Percentiles rank a stretch among this genome's conserved stretches.
phyloP scores from a whole-genome alignment of 225 moss, liverwort and hornwort species.

The Pleurozium schreberi region DNA sequence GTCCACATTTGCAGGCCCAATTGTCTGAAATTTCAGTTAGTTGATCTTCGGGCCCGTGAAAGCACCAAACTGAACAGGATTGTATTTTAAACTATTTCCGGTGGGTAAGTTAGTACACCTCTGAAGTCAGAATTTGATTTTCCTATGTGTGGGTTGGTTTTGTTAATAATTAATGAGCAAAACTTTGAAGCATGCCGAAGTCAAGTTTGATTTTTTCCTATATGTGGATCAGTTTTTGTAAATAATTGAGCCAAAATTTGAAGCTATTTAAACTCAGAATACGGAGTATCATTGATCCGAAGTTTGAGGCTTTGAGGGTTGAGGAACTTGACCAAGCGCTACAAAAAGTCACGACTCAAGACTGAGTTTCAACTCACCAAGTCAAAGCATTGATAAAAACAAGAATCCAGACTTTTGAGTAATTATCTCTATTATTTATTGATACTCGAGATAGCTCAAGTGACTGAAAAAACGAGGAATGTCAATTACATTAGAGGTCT shows the following conservation, averaged over 20 bases:
- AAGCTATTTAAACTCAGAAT: no score
- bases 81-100: neutral
- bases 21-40: no score
- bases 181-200: neutral
- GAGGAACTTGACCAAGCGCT: neutral
- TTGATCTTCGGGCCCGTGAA: no score
- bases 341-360: neutral
- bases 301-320: neutral
- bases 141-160: neutral
- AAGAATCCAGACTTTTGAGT: neutral
- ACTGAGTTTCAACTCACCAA: neutral
- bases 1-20: neutral
- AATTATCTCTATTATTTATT: slow-evolving; percentile 7
- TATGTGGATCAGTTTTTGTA: neutral
- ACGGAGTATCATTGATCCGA: neutral
- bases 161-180: neutral
- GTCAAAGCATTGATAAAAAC: neutral
- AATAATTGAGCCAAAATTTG: neutral
- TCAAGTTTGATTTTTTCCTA: neutral
- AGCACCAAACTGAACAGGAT: neutral
- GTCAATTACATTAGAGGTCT: neutral
- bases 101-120: no score
- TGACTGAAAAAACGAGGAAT: neutral
- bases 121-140: neutral
- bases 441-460: neutral